Conservation (phyloP, 2,329 filamentous ascomycete species). For the Aphanocladium album region DNA sequence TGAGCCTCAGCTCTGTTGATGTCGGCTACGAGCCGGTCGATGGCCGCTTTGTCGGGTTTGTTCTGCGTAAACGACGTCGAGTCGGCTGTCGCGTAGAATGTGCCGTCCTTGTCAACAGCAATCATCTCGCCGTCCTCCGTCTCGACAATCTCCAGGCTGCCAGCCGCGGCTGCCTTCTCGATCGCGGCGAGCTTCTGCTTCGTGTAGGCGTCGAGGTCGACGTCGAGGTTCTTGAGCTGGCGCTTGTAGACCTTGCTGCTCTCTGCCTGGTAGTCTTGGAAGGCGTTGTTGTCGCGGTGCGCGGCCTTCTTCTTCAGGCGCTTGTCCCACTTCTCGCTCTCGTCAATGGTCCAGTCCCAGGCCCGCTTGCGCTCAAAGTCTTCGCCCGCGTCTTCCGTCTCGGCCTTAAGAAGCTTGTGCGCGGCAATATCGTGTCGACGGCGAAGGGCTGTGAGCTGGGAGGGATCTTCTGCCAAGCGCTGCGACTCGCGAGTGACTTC, state of each 20-base stretch:
- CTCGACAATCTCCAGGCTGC: conserved; percentile 88
- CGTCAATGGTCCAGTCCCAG: conserved; percentile 97
- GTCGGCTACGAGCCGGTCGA: conserved; percentile 83
- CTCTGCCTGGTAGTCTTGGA: conserved; percentile 83
- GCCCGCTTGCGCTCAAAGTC: conserved; percentile 97
- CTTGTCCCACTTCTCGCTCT: conserved; percentile 90
- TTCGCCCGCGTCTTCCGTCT: conserved; percentile 76
- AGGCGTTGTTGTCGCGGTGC: conserved; percentile 79
- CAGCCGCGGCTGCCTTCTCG: conserved; percentile 76
- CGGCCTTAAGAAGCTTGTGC: conserved; percentile 89
- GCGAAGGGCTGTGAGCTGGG: conserved; percentile 70
- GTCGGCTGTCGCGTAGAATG: conserved; percentile 85
- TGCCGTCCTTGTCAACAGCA: conserved; percentile 85
- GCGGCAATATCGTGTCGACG: conserved; percentile 83
- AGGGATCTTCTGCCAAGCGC: conserved; percentile 70
- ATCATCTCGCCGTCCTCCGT: conserved; percentile 93
- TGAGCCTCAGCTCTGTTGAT: conserved; percentile 83
- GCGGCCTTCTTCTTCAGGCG: conserved; percentile 79
- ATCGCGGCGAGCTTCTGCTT: conserved; percentile 80
- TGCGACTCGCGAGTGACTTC: conserved; percentile 81
- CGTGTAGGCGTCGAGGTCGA: conserved; percentile 80
- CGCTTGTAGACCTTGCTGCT: conserved; percentile 91
- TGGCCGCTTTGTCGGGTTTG: conserved; percentile 78
- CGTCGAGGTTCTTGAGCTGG: conserved; percentile 71
- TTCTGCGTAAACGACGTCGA: conserved; percentile 76